Conservation (phyloP, 208 protist species). For the Leishmania tropica region DNA sequence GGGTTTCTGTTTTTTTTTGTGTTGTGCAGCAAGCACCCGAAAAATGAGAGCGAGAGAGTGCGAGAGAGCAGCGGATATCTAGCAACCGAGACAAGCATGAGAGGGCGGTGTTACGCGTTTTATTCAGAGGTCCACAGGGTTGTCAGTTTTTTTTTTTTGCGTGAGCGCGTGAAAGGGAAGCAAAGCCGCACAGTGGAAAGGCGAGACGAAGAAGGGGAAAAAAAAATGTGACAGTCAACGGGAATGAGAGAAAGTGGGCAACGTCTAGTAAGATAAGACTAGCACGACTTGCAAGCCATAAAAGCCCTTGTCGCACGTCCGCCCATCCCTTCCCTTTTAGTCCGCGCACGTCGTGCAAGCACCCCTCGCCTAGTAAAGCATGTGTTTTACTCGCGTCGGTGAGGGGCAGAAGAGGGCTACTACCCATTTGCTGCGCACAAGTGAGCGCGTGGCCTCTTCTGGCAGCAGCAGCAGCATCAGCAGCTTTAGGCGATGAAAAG, state of each 20-base stretch:
- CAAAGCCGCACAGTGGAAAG: not conserved
- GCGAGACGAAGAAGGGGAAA: not conserved
- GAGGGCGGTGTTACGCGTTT: not conserved
- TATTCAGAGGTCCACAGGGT: not conserved
- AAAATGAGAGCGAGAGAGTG: not conserved
- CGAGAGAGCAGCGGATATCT: not conserved
- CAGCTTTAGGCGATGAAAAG: not conserved
- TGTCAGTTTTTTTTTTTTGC: not conserved
- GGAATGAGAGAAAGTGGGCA: not conserved
- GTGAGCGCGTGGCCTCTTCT: not conserved
- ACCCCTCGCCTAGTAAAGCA: not conserved
- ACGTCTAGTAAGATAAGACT: not conserved
- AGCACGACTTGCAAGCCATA: not conserved
- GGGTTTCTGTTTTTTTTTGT: not conserved
- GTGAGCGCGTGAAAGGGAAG: not conserved
- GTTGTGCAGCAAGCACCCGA: not conserved
- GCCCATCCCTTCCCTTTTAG: not conserved
- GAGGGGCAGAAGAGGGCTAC: not conserved
- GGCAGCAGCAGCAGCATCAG: not conserved
- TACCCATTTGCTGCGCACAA: not conserved
- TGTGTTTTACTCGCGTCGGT: not conserved
- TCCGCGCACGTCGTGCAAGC: not conserved
- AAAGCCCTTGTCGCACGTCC: not conserved
- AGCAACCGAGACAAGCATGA: not conserved
- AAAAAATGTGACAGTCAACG: no score